A percentile compares a stretch with the other conserved stretches of the same genome.
phyloP scores from a whole-genome alignment of 2,329 filamentous ascomycete species.

The Aspergillus fumigatiaffinis region DNA sequence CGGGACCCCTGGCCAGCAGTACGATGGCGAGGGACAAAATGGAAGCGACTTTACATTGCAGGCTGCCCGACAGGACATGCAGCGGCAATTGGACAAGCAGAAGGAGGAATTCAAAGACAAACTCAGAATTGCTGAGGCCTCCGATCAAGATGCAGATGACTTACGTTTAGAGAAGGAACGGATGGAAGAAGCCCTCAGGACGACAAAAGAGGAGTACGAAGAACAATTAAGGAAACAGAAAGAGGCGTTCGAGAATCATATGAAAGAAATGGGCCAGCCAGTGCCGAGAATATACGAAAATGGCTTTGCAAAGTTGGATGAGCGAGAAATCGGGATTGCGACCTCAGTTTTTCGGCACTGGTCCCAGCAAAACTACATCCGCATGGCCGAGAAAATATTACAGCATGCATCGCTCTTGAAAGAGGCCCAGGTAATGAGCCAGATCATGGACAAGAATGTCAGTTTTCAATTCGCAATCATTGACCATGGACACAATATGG shows the following conservation, averaged over 20 bases:
- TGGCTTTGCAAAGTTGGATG: conserved; percentile 55
- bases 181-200: conserved; percentile 77
- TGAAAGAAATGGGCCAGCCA: conserved; percentile 65
- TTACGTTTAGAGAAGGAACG: conserved; percentile 75
- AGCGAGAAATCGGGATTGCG: conserved; percentile 68
- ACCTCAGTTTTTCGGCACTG: conserved; percentile 67
- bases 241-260: conserved; percentile 76
- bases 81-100: conserved; percentile 74
- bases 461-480: conserved; percentile 94
- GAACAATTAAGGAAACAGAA: conserved; percentile 78
- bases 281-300: conserved; percentile 51
- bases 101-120: conserved; percentile 79
- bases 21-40: conserved; percentile 58
- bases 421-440: conserved; percentile 96
- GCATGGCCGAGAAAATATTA: conserved; percentile 87
- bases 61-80: conserved; percentile 76
- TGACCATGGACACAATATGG: conserved; percentile 80
- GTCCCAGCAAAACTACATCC: conserved; percentile 80
- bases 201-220: conserved; percentile 85
- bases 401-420: conserved; percentile 85
- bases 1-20: conserved; percentile 72
- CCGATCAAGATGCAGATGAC: conserved; percentile 71
- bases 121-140: conserved; percentile 69
- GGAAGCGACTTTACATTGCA: conserved; percentile 58
- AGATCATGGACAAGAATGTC: conserved; percentile 87